A percentile compares a stretch with the other conserved stretches of the same genome.
These are phyloP conservation scores for Castanea mollissima DNA, from an alignment of 306 rosid species.

Conservation along the genomic window DNA sequence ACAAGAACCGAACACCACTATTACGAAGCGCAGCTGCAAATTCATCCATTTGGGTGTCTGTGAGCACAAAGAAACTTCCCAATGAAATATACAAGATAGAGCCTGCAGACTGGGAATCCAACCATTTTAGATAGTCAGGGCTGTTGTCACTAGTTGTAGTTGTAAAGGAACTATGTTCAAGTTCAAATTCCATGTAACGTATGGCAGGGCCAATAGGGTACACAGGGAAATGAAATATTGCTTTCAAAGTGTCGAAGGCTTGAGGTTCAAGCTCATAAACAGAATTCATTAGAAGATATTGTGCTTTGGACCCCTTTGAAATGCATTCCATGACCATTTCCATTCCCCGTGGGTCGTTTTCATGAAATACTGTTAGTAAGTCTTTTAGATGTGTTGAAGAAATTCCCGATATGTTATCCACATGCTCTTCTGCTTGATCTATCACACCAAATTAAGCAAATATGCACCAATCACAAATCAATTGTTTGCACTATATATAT, in stretches of 20 bases:
- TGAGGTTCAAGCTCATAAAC: conserved; percentile 45
- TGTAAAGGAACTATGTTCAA: background rate
- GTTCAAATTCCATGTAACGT: conserved; percentile 31
- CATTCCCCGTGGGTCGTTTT: conserved; percentile 26
- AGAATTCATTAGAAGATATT: conserved; percentile 41
- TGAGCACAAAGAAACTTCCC: no score
- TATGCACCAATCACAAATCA: background rate
- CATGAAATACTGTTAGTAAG: conserved; percentile 24
- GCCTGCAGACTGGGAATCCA: conserved; percentile 25
- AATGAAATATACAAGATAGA: no score
- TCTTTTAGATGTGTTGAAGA: conserved; percentile 30
- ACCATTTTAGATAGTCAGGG: conserved; percentile 39
- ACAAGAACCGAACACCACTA: no score
- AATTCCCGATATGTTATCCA: conserved; percentile 32
- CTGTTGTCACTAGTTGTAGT: background rate
- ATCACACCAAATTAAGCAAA: background rate
- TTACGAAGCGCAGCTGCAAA: no score
- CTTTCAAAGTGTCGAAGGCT: conserved; percentile 30
- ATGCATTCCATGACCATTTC: conserved; percentile 34
- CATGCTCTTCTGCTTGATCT: conserved; percentile 25
- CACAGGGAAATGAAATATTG: conserved; percentile 34
- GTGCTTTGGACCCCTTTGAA: conserved; percentile 32
- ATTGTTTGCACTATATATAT: background rate
- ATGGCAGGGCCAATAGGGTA: conserved; percentile 55
- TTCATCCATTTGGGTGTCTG: no score